Evolutionary conservation across 2,329 filamentous ascomycete species (phyloP), one percentile per base, ranked within the genome.

Genomic region (Colletotrichum sidae): DNA sequence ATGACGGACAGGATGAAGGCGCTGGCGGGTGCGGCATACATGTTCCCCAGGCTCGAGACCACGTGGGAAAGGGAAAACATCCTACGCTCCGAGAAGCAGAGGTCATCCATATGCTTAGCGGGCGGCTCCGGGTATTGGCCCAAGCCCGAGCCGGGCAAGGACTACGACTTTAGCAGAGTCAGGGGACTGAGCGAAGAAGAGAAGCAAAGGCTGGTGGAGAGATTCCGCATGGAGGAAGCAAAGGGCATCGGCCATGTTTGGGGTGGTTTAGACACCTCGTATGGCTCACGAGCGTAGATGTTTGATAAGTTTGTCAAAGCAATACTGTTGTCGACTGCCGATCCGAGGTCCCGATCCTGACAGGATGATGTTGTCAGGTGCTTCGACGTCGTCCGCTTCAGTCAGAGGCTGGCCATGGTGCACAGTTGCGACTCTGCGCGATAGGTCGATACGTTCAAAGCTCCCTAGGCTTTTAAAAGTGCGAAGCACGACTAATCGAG

Each of bases 71-170:
- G 17, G 2, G n/a, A 25, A 3, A n/a, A 50, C 8, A 25, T 37
- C 3, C 15, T 15, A 7, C 8, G 49, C 13, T 52, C 34, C n/a
- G 12, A 52, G 34, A n/a, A 38, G 12, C 34, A 17, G 37, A 52
- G 34, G 34, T 13, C 33, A 7, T 4, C 37, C 37, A 52, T 52
- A n/a, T 38, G 13, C 13, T 17, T 38, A 6, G 5, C 8, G 7
- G 49, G 49, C 7, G 49, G 49, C 8, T 17, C 11, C 3, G 49
- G 49, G 8, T 52, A 52, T 38, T 52, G 49, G 45, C 45, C 45
- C 6, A 33, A 6, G 34, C 45, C 45, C 9, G n/a, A 15, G 6
- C 12, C 12, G 3, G 45, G 45, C 45, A 15, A 45, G 11, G 42
- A 15, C 3, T 38, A 6, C n/a, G 49, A 52, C 34, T 52, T 52